These are phyloP conservation scores for Neckera pumila DNA, from an alignment of 225 moss, liverwort and hornwort species.

Conservation along the genomic window DNA sequence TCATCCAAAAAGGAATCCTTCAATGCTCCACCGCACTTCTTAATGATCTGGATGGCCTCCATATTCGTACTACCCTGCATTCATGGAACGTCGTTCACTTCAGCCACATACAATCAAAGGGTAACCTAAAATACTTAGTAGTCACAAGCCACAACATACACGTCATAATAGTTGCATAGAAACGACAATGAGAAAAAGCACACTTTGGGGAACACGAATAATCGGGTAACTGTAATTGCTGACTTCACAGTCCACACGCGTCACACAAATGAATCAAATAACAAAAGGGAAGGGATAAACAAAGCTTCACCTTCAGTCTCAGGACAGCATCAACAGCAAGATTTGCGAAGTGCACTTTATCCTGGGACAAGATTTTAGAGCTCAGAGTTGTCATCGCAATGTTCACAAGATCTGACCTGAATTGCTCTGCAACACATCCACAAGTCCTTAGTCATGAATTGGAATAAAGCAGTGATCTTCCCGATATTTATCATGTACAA, in stretches of 20 bases:
- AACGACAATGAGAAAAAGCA: neutral
- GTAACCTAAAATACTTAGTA: neutral
- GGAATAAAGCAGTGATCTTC: neutral
- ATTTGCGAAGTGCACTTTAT: constrained; percentile 93
- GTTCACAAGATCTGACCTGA: constrained; percentile 83
- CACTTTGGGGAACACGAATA: neutral
- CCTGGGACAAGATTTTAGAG: constrained; percentile 95
- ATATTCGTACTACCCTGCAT: constrained; percentile 78
- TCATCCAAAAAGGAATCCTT: constrained; percentile 94
- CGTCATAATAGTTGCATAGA: neutral
- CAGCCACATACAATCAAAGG: neutral
- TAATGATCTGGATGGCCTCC: constrained; percentile 95
- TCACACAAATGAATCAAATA: neutral
- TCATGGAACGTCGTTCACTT: neutral
- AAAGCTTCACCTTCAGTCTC: constrained; percentile 59
- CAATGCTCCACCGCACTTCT: constrained; percentile 90
- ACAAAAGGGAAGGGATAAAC: neutral
- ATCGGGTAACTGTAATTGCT: no score
- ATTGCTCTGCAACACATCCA: constrained; percentile 48
- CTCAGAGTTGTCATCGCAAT: constrained; percentile 99
- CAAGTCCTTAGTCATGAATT: neutral
- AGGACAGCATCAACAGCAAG: constrained; percentile 93
- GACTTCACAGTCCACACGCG: neutral
- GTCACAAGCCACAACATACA: neutral
- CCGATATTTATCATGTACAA: neutral